Evolutionary conservation across 2,329 filamentous ascomycete species (phyloP).

Genomic region (Rhynchosporium agropyri): DNA sequence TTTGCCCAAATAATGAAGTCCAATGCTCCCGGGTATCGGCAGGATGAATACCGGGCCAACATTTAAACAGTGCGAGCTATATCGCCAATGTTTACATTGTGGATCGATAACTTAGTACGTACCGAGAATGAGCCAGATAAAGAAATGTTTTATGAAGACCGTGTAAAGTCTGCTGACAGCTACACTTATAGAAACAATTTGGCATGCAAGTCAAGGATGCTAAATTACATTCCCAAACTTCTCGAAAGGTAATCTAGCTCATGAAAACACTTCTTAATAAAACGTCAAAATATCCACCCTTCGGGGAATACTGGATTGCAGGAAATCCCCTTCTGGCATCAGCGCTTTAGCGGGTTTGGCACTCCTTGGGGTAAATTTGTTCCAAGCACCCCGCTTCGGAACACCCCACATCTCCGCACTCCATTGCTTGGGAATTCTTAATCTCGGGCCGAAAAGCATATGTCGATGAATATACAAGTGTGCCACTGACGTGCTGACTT

Average conservation of each 20-base stretch:
- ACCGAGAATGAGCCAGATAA: too few species aligned
- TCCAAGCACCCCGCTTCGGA: neutral
- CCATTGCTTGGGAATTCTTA: neutral
- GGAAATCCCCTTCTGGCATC: too few species aligned
- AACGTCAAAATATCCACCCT: too few species aligned
- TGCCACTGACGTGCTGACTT: neutral
- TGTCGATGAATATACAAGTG: neutral
- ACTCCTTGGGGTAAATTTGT: constrained; percentile 1
- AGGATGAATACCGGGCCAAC: neutral
- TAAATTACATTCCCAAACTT: too few species aligned
- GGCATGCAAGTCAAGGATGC: too few species aligned
- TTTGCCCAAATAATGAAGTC: neutral
- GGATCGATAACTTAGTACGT: neutral
- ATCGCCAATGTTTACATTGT: neutral
- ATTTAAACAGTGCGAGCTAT: neutral
- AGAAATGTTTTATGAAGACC: too few species aligned
- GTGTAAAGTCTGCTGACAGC: too few species aligned
- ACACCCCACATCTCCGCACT: constrained; percentile 9
- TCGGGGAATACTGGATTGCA: neutral
- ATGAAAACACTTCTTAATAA: too few species aligned
- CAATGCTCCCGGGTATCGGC: neutral
- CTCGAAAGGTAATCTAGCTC: too few species aligned
- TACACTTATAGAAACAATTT: too few species aligned
- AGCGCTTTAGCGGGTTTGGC: neutral
- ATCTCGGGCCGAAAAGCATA: neutral